Evolutionary conservation across 192 early-diverging fungal genomes (phyloP).

Genomic region (Backusella tarrabulga): DNA sequence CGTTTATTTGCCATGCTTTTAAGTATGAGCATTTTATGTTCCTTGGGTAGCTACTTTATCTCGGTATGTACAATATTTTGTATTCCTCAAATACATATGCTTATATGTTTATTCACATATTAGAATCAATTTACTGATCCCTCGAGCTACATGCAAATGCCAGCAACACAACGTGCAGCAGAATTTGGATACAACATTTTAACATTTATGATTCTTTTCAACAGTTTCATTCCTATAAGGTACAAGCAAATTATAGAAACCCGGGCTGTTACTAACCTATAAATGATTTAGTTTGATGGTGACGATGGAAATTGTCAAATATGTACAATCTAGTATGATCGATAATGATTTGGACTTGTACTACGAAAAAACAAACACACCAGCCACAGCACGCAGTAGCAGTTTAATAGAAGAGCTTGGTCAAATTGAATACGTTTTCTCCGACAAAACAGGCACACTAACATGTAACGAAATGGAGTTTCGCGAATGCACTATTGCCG

Average conservation of each 20-base stretch:
- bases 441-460: conserved; percentile 35
- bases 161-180: conserved; percentile 24
- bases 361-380: conserved; percentile 89
- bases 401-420: conserved; percentile 91
- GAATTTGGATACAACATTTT: conserved; percentile 87
- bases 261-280: too few relatives aligned
- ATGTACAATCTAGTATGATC: conserved; percentile 82
- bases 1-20: conserved; percentile 91
- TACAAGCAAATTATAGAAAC: conserved; percentile 26
- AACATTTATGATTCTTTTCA: conserved; percentile 97
- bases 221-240: conserved; percentile 97
- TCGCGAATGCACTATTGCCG: conserved; percentile 87
- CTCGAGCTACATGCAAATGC: conserved; percentile 43
- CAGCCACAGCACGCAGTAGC: conserved; percentile 85
- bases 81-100: not conserved
- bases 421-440: conserved; percentile 80
- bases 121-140: conserved; percentile 21
- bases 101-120: not conserved
- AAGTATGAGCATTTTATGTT: conserved; percentile 81
- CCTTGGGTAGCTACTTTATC: conserved; percentile 75
- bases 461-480: conserved; percentile 60
- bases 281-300: conserved; percentile 80
- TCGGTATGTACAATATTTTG: conserved; percentile 31
- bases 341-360: conserved; percentile 95
- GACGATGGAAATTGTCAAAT: conserved; percentile 99